Conservation (phyloP, 1,139 yeast species). For the Wickerhamomyces sp. region DNA sequence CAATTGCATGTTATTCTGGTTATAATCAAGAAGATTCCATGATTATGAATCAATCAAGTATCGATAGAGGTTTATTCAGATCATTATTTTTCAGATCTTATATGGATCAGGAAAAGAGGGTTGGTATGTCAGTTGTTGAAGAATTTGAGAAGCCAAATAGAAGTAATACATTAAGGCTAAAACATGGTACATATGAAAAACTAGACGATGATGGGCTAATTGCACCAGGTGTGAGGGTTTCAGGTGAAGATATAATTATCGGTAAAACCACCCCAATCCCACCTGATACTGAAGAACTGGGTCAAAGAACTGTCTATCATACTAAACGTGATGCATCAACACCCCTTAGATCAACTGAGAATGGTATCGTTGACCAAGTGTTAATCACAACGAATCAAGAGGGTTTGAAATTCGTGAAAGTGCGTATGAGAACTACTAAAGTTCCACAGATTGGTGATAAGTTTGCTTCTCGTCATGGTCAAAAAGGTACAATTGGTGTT, state of each 20-base stretch:
- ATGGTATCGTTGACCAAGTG: constrained; percentile 98
- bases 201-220: constrained; percentile 97
- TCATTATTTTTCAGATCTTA: constrained; percentile 94
- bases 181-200: constrained; percentile 97
- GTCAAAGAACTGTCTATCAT: constrained; percentile 96
- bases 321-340: constrained; percentile 98
- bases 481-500: constrained; percentile 99
- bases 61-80: constrained; percentile 94
- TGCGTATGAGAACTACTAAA: constrained; percentile 97
- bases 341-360: constrained; percentile 93
- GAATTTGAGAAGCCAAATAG: constrained; percentile 95
- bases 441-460: constrained; percentile 99
- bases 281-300: constrained; percentile 96
- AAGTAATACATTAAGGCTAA: constrained; percentile 88
- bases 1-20: constrained; percentile 97
- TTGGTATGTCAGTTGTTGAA: constrained; percentile 96
- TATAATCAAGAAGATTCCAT: constrained; percentile 99
- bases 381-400: constrained; percentile 95
- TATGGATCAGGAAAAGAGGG: constrained; percentile 98
- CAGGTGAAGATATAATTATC: constrained; percentile 97
- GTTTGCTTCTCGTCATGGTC: constrained; percentile 99
- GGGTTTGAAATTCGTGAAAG: constrained; percentile 95
- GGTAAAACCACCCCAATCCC: constrained; percentile 99
- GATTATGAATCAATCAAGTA: constrained; percentile 98
- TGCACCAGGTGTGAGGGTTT: constrained; percentile 97